Conservation (phyloP, 495 filamentous ascomycete genomes). For the Hypoxylon intermedium region DNA sequence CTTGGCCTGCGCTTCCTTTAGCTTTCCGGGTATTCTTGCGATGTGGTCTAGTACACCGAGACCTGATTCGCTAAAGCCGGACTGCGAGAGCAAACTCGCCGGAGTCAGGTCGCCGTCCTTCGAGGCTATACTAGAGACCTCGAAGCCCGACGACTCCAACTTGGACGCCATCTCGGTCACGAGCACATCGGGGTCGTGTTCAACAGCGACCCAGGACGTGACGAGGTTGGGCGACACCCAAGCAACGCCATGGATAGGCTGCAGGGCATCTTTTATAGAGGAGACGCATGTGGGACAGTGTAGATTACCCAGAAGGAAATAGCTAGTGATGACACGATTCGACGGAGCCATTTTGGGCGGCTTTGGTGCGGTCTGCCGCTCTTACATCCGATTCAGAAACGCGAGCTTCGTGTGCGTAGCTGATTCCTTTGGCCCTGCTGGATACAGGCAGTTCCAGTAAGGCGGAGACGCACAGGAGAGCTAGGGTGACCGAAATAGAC, state of each 20-base stretch:
- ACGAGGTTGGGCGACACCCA: slow-evolving; percentile 65
- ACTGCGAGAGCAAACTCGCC: slow-evolving; percentile 6
- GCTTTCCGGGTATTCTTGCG: slow-evolving; percentile 16
- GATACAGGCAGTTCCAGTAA: slow-evolving; percentile 18
- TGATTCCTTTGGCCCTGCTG: slow-evolving; percentile 29
- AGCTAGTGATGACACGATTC: slow-evolving; percentile 47
- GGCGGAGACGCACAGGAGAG: slow-evolving; percentile 34
- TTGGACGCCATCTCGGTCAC: slow-evolving; percentile 47
- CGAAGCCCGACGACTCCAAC: slow-evolving; percentile 55
- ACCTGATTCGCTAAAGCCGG: slow-evolving; percentile 10
- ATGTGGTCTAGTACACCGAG: slow-evolving; percentile 19
- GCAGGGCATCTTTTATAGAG: slow-evolving; percentile 58
- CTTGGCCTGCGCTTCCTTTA: slow-evolving; percentile 14
- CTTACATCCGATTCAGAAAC: slow-evolving; percentile 3
- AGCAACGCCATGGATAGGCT: slow-evolving; percentile 47
- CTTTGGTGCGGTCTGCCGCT: slow-evolving; percentile 25
- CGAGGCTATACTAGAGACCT: slow-evolving; percentile 53
- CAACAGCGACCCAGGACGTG: slow-evolving; percentile 56
- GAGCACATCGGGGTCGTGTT: slow-evolving; percentile 28
- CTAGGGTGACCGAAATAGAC: slow-evolving; percentile 22
- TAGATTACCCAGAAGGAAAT: slow-evolving; percentile 62
- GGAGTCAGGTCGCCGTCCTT: slow-evolving; percentile 39
- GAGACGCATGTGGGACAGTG: slow-evolving; percentile 69
- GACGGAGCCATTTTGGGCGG: slow-evolving; percentile 35
- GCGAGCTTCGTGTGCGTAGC: slow-evolving; percentile 9